These are phyloP conservation scores for Brassica napus DNA, from an alignment of 345 rosid genomes.

Conservation along the genomic window DNA sequence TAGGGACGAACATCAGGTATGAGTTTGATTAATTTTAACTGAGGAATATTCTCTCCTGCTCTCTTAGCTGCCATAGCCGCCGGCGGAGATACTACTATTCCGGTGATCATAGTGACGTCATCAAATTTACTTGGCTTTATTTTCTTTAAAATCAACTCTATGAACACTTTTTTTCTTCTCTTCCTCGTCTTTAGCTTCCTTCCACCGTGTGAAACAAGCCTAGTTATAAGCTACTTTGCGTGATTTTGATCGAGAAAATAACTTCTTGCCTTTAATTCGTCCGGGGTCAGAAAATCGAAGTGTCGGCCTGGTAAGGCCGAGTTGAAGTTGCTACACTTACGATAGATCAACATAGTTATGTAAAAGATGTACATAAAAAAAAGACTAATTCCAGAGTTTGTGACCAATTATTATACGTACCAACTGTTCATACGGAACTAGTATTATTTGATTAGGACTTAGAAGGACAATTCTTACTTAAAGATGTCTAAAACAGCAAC, in stretches of 20 bases:
- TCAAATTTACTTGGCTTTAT: conserved; percentile 60
- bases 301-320: conserved; percentile 89
- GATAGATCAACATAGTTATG: conserved; percentile 3
- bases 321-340: conserved; percentile 61
- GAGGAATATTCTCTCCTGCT: conserved; percentile 82
- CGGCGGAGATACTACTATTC: conserved; percentile 62
- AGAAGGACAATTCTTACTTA: conserved; percentile 44
- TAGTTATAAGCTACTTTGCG: conserved; percentile 14
- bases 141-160: conserved; percentile 44
- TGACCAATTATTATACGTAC: background rate
- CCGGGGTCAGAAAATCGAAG: conserved; percentile 62
- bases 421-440: background rate
- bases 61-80: conserved; percentile 90
- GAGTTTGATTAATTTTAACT: conserved; percentile 53
- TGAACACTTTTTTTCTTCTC: conserved; percentile 47
- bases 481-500: conserved; percentile 66
- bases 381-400: background rate
- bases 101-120: conserved; percentile 54
- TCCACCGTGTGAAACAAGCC: conserved; percentile 53
- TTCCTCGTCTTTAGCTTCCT: conserved; percentile 16
- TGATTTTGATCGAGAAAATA: background rate
- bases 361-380: background rate
- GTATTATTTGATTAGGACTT: background rate
- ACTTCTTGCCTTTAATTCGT: conserved; percentile 50
- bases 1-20: conserved; percentile 91